These are phyloP conservation scores for Xylaria longipes DNA, from an alignment of 495 filamentous ascomycete genomes.

Conservation along the genomic window DNA sequence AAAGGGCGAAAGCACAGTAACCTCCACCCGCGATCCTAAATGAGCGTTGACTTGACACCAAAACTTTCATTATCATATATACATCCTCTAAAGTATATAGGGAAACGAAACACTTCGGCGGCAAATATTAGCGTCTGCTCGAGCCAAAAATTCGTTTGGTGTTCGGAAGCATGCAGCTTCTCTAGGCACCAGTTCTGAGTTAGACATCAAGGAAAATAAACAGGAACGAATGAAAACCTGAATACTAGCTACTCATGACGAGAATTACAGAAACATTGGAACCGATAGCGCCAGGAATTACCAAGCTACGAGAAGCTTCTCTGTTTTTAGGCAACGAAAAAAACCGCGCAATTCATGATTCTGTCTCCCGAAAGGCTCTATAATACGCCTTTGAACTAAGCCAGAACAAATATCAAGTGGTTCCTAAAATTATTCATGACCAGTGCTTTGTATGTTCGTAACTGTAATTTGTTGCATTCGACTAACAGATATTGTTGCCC, in stretches of 20 bases:
- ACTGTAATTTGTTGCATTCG: neutral
- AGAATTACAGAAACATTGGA: neutral
- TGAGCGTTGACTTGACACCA: neutral
- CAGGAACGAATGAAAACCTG: neutral
- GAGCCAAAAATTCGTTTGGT: neutral
- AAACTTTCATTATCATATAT: neutral
- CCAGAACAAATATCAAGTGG: neutral
- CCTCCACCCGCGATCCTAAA: neutral
- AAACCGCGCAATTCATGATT: neutral
- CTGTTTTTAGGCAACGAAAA: neutral
- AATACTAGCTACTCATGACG: neutral
- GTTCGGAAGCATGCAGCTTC: slow-evolving; percentile 1
- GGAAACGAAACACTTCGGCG: neutral
- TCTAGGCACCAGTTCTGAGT: neutral
- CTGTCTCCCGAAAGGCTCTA: neutral
- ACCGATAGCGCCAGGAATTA: neutral
- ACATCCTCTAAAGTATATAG: neutral
- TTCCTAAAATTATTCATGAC: neutral
- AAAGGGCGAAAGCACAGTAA: neutral
- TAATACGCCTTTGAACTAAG: neutral
- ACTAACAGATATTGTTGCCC: too few relatives aligned
- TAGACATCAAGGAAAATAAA: neutral
- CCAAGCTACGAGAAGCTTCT: neutral
- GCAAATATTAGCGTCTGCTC: neutral
- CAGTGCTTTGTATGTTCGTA: neutral